A percentile compares a stretch with the other conserved stretches of the same genome.
Evolutionary conservation across 2,329 filamentous ascomycete genomes (phyloP).

Genomic region (Monascus ruber): DNA sequence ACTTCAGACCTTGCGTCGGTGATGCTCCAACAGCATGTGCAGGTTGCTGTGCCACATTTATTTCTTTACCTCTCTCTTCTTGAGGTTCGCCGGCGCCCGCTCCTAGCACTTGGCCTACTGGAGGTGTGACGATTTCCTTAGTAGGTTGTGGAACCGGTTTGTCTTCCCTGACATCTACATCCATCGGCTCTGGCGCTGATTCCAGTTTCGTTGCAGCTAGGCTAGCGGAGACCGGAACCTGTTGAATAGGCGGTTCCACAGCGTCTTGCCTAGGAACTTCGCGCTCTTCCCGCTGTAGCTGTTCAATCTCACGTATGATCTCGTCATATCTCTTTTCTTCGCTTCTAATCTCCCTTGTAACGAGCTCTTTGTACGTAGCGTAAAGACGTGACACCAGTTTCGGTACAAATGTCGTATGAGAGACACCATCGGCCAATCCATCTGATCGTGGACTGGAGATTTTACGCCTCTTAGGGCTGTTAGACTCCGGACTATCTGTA

Average conservation of each 20-base stretch:
- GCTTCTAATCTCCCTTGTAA: slow-evolving; percentile 58
- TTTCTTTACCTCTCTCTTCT: slow-evolving; percentile 1
- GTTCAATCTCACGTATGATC: slow-evolving; percentile 56
- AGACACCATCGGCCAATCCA: slow-evolving; percentile 53
- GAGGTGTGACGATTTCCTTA: slow-evolving; percentile 2
- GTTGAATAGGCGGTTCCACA: slow-evolving; percentile 2
- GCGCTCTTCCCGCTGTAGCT: slow-evolving; percentile 52
- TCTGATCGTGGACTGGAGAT: slow-evolving; percentile 53
- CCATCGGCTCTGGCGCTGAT: slow-evolving; percentile 14
- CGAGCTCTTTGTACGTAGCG: slow-evolving; percentile 57
- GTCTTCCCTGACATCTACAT: slow-evolving; percentile 17
- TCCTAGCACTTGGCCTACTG: not conserved
- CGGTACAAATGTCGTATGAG: slow-evolving; percentile 58
- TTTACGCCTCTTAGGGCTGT: slow-evolving; percentile 62
- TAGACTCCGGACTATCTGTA: slow-evolving; percentile 19
- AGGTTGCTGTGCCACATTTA: slow-evolving; percentile 3
- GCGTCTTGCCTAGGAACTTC: slow-evolving; percentile 26
- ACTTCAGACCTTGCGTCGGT: not conserved
- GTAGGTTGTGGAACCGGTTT: slow-evolving; percentile 5
- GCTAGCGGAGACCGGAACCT: not conserved
- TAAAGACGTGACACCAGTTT: slow-evolving; percentile 64
- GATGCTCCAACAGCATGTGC: slow-evolving; percentile 2
- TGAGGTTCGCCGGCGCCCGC: slow-evolving; percentile 2
- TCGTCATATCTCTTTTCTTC: slow-evolving; percentile 58
- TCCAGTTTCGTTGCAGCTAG: slow-evolving; percentile 5